A percentile compares a stretch with the other conserved stretches of the same genome.
Conservation (phyloP, 2,329 filamentous ascomycete species). For the Raffaelea albimanens region DNA sequence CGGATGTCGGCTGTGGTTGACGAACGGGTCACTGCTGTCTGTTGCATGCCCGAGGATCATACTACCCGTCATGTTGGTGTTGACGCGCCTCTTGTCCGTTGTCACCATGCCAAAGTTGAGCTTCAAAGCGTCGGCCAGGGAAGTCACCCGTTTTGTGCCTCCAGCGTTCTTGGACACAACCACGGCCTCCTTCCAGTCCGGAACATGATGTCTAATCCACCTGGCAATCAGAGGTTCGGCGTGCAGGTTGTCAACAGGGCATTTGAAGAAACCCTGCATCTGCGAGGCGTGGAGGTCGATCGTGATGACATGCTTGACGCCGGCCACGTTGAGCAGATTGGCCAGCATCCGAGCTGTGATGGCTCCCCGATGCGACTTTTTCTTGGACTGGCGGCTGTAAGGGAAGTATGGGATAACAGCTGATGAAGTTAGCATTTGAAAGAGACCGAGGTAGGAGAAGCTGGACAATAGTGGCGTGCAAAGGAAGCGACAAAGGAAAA, state of each 20-base stretch:
- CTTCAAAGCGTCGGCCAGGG: conserved; percentile 88
- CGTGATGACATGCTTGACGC: conserved; percentile 95
- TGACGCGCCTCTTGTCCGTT: conserved; percentile 58
- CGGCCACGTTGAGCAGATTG: conserved; percentile 85
- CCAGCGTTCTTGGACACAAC: conserved; percentile 98
- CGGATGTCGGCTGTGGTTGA: conserved; percentile 14
- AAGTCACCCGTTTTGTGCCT: conserved; percentile 94
- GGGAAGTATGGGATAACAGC: conserved; percentile 91
- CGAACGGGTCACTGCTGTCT: conserved; percentile 46
- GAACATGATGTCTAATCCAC: conserved; percentile 87
- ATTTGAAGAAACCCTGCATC: conserved; percentile 99
- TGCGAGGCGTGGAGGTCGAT: conserved; percentile 95
- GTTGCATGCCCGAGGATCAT: conserved; percentile 65
- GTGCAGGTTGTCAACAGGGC: conserved; percentile 93
- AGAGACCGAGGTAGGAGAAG: no score
- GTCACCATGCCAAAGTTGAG: conserved; percentile 96
- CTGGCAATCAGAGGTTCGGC: conserved; percentile 90
- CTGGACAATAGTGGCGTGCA: no score
- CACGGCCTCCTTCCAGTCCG: conserved; percentile 81
- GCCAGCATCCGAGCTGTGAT: conserved; percentile 97
- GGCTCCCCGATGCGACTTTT: conserved; percentile 92
- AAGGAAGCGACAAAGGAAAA: not conserved
- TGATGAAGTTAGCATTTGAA: no score
- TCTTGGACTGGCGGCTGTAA: conserved; percentile 99
- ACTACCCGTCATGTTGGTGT: conserved; percentile 61